Percentiles rank a stretch among this genome's conserved stretches.
These are phyloP conservation scores for Filosporella fistucella DNA, from an alignment of 495 filamentous ascomycete species.

Conservation along the genomic window DNA sequence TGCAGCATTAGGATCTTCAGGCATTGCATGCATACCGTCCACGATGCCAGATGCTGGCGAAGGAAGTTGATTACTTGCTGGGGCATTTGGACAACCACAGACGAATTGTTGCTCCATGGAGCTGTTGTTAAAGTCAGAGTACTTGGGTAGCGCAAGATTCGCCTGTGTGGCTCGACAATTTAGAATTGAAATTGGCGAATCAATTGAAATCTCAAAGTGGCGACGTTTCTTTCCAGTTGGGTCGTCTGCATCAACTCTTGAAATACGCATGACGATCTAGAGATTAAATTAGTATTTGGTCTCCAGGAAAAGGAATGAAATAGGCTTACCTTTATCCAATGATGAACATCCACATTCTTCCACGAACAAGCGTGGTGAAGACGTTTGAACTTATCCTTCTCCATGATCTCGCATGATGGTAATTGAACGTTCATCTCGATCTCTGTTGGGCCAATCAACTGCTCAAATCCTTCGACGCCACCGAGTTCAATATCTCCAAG, in stretches of 20 bases:
- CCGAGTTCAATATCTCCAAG: slow-evolving; percentile 72
- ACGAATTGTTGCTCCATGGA: slow-evolving; percentile 36
- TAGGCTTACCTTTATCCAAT: slow-evolving; percentile 91
- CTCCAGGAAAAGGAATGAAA: neutral
- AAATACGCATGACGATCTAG: slow-evolving; percentile 95
- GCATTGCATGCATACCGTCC: no score
- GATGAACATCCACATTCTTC: slow-evolving; percentile 92
- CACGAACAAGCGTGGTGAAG: slow-evolving; percentile 95
- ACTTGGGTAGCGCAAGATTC: slow-evolving; percentile 85
- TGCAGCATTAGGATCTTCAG: slow-evolving; percentile 14
- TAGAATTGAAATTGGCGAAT: slow-evolving; percentile 93
- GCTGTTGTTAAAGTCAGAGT: slow-evolving; percentile 46
- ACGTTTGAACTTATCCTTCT: slow-evolving; percentile 65
- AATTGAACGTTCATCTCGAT: slow-evolving; percentile 97
- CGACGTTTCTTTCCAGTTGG: slow-evolving; percentile 71
- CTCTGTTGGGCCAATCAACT: slow-evolving; percentile 78
- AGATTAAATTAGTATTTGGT: slow-evolving; percentile 25
- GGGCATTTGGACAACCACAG: slow-evolving; percentile 75
- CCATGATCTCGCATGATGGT: slow-evolving; percentile 87
- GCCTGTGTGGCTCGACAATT: slow-evolving; percentile 90
- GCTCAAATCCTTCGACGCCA: slow-evolving; percentile 40
- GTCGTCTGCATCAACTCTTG: slow-evolving; percentile 77
- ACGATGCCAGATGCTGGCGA: slow-evolving; percentile 21
- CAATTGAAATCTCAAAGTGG: slow-evolving; percentile 98
- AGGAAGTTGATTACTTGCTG: slow-evolving; percentile 17